Base-by-base conservation (phyloP, 164 flowering plant genomes). In the Malania oleifera region DNA sequence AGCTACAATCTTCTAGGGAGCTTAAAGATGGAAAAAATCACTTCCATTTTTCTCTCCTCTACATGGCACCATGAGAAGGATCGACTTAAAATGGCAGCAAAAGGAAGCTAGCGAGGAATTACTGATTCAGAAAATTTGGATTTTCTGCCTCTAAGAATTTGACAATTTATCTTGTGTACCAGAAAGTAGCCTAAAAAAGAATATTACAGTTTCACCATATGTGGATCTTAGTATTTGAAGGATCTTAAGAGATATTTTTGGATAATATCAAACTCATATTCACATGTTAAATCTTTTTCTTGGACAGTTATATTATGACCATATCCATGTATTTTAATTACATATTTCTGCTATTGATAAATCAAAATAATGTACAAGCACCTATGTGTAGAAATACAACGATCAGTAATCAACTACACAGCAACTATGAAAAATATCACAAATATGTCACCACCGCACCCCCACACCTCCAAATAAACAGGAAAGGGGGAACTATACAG, bases 31-130 rank as follows among this genome's bases (percentile, higher is more conserved):
- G 54, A 23, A 34, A 38, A 29, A 52, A 17, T 8, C 14, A 47
- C 37, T 65, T 53, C 61, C 39, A 41, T n/a, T 23, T 56, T 55
- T 20, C 34, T 5, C 15, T 51, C 7, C 41, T 52, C 45, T 15
- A 37, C 47, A 61, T 38, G 34, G 46, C 10, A 45, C 39, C 29
- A 35, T 29, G 24, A 14, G 51, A 46, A 41, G 20, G 46, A 3
- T 34, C 18, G 15, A 49, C 22, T 35, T 10, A 40, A 35, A 56
- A 26, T 20, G 18, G 43, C 17, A 47, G 43, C 50, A 23, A 20
- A 52, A 24, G 49, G 20, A 46, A 55, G 38, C 28, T 27, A 20
- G 35, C 27, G 17, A 48, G 15, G 20, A 17, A 40, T 19, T 53
- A 58, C 26, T 17, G 27, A 47, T 46, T 17, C 28, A 19, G 51